Conservation (phyloP, 257 asterid species). For the Coffea eugenioides region DNA sequence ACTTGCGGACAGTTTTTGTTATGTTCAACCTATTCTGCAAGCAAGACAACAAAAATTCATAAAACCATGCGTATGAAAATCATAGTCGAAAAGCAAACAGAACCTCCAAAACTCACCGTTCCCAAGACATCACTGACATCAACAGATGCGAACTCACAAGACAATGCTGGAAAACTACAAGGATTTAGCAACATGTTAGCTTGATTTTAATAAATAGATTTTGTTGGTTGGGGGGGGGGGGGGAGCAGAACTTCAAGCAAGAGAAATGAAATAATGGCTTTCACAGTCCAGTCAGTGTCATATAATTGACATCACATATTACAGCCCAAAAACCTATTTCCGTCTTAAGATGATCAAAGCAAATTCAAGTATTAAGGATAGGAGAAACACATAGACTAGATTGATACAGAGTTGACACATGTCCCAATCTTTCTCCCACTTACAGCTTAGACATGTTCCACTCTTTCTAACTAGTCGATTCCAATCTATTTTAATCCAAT, state of each 20-base stretch:
- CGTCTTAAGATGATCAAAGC: not conserved
- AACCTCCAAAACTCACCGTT: constrained; percentile 64
- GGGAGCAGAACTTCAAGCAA: not conserved
- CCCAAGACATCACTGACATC: constrained; percentile 95
- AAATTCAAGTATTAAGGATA: not conserved
- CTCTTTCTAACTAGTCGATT: not conserved
- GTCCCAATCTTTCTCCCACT: not conserved
- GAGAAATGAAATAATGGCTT: not conserved
- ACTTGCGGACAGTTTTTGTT: constrained; percentile 84
- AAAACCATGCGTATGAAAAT: not conserved
- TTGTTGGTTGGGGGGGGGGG: too few relatives aligned
- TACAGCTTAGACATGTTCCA: not conserved
- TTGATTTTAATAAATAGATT: not conserved
- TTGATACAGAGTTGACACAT: not conserved
- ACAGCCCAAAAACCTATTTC: not conserved
- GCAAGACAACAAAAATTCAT: constrained; percentile 24
- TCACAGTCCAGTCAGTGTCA: not conserved
- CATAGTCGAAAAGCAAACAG: constrained; percentile 1
- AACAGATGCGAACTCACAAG: constrained; percentile 98
- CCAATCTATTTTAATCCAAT: not conserved
- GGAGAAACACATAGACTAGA: not conserved
- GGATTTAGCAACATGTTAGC: constrained; percentile 14
- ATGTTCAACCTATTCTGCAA: constrained; percentile 92
- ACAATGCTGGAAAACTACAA: constrained; percentile 88
- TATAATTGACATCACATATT: not conserved